These are phyloP conservation scores for Diutina ranongensis DNA, from an alignment of 1,139 yeast genomes.

Conservation along the genomic window DNA sequence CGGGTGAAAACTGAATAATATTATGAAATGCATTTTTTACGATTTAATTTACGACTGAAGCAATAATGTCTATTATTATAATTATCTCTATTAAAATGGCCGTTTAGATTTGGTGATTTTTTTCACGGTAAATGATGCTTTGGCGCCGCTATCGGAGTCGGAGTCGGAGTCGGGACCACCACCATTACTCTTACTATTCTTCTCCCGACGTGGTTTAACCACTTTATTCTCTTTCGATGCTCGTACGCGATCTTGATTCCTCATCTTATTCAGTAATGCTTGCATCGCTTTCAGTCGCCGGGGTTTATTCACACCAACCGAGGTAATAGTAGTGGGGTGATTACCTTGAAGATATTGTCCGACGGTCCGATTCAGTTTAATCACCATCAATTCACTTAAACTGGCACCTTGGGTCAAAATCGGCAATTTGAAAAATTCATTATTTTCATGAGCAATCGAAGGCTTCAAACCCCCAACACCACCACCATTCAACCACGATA, in stretches of 20 bases:
- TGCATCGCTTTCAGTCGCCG: constrained; percentile 20
- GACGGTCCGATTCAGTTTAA: constrained; percentile 11
- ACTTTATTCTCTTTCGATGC: not conserved
- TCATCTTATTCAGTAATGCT: constrained; percentile 34
- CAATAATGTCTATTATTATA: not conserved
- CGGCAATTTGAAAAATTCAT: constrained; percentile 26
- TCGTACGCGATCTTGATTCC: constrained; percentile 15
- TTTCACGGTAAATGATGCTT: not conserved
- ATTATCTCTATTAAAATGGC: not conserved
- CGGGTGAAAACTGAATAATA: not conserved
- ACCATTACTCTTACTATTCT: too few species aligned
- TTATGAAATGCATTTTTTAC: not conserved
- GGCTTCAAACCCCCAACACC: constrained; percentile 1
- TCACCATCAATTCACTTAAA: constrained; percentile 15
- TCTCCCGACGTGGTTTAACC: not conserved
- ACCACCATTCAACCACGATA: constrained; percentile 29
- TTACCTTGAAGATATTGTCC: constrained; percentile 22
- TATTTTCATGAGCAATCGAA: constrained; percentile 9
- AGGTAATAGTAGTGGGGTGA: constrained; percentile 8
- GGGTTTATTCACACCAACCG: constrained; percentile 13
- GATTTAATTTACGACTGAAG: not conserved
- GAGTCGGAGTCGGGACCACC: constrained; percentile 1
- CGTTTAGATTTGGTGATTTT: not conserved
- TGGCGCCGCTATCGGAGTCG: not conserved
- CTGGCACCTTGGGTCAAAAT: constrained; percentile 36